Evolutionary conservation across 1,284 basidiomycete species (phyloP).

Genomic region (Naganishia cerealis): DNA sequence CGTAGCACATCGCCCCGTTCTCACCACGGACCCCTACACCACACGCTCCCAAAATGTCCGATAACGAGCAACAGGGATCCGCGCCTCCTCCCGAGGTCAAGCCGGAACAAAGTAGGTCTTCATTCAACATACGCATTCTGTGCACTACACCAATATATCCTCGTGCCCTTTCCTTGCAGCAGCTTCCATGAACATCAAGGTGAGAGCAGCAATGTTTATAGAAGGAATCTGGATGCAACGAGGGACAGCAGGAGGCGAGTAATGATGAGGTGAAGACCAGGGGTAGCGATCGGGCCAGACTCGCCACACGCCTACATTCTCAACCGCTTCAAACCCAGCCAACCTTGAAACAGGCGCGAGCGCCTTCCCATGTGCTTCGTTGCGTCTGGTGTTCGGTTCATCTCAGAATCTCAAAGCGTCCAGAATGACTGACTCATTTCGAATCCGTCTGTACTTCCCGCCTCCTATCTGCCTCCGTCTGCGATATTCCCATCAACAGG

Average conservation of each 20-base stretch:
- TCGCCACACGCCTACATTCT: neutral
- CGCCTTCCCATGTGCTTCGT: neutral
- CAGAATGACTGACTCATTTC: neutral
- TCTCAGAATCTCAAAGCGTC: neutral
- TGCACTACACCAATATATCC: neutral
- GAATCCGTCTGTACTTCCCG: neutral
- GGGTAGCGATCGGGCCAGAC: neutral
- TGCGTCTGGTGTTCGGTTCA: neutral
- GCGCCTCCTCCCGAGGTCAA: constrained; percentile 33
- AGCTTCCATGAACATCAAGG: constrained; percentile 38
- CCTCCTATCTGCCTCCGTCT: neutral
- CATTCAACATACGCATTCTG: neutral
- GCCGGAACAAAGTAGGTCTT: constrained; percentile 32
- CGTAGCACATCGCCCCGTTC: neutral
- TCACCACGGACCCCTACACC: neutral
- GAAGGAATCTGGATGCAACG: neutral
- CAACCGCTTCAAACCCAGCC: neutral
- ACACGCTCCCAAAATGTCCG: constrained; percentile 32
- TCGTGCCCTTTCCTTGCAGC: neutral
- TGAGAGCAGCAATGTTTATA: neutral
- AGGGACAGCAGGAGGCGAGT: neutral
- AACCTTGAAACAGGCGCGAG: neutral
- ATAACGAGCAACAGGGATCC: constrained; percentile 27
- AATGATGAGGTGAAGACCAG: neutral
- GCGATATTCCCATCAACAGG: neutral